Base-by-base conservation (phyloP, 2,329 filamentous ascomycete genomes). In the Aspergillus japonicus region DNA sequence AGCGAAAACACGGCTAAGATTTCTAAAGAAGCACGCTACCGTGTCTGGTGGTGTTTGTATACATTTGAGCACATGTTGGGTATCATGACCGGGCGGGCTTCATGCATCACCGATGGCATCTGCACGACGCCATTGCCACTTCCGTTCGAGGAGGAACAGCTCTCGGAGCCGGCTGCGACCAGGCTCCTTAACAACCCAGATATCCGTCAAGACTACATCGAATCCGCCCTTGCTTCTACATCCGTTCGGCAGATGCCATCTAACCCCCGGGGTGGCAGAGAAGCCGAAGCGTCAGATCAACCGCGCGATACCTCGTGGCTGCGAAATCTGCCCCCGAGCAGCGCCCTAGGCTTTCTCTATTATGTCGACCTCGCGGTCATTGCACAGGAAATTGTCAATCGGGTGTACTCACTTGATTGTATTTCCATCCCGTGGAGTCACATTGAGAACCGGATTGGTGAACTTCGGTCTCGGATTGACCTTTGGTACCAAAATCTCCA, bases 1-100 rank as follows among this genome's bases (percentile, higher is more conserved):
- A 78, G 75, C 47, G 66, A 68, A 29, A 67, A 66, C 4, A 75
- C 77, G 1, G 66, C 75, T 0, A 69, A 73, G 58, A 64, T 73
- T n/a, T 73, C 77, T 26, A 80, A 79, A 61, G 77, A 79, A 64
- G 72, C 75, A 51, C 77, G 78, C n/a, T 79, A 79, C 58, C 72
- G 75, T 52, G 74, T 80, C 3, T 81, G 78, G 78, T 80, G 77
- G 75, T 77, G 77, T 56, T 65, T 80, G 2, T 78, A 79, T 56
- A 72, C 71, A 2, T 74, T 80, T 47, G 78, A 81, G 63, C 77
- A 79, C 56, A 71, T 76, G 35, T 71, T 81, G 39, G 76, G 76
- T 16, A 71, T 77, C 58, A 78, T 81, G 76, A 80, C 78, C n/a
- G 78, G 78, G 44, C 73, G 78, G 47, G 70, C 77, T 26, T 76